Evolutionary conservation across 2,329 filamentous ascomycete genomes (phyloP), one percentile per base, ranked within the genome.

Genomic region (Penicillium hordei): DNA sequence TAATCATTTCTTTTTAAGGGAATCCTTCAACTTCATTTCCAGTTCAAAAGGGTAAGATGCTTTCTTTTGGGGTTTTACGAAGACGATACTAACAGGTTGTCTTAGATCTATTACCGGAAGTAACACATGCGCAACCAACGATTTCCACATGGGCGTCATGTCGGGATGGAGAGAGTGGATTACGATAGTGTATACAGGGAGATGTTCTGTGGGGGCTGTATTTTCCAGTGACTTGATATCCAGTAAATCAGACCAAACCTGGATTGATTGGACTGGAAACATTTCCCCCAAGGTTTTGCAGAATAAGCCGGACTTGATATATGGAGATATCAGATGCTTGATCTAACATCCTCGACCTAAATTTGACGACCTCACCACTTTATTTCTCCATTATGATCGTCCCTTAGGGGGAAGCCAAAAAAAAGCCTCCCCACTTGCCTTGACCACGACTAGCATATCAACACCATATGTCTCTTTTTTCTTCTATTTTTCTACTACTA

Each of bases 21-120:
- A 52, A 96, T 97, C 68, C 80, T 99, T 57, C 93, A 97, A 78
- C 84, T 99, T 58, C 93, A 97, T 74, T 99, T 99, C 75, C 93
- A 97, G 75, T 97, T 97, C 82, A 99, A 97, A 77, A 96, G 96
- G 86, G 92, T 95, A 76, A 67, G 77, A 65, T 13, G 4, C 15
- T 29, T 40, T 36, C 10, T 8, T 25, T 17, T 34, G 7, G 4
- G 5, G 2, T 13, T 44, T 36, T 19, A 21, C 29, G 9, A 45
- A 57, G 53, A 57, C n/a, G 43, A 44, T 43, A 51, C 57, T 68
- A 45, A 64, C 59, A 25, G 21, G 9, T 53, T 63, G 57, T 56
- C 49, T 63, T 38, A 79, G 77, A 76, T 81, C 50, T 80, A 79
- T 64, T 80, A 81, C 63, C 76, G 79, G 51, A 81, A 81, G 66